Conservation (phyloP, 305 asterid genomes). For the Stenogyne calaminthoides region DNA sequence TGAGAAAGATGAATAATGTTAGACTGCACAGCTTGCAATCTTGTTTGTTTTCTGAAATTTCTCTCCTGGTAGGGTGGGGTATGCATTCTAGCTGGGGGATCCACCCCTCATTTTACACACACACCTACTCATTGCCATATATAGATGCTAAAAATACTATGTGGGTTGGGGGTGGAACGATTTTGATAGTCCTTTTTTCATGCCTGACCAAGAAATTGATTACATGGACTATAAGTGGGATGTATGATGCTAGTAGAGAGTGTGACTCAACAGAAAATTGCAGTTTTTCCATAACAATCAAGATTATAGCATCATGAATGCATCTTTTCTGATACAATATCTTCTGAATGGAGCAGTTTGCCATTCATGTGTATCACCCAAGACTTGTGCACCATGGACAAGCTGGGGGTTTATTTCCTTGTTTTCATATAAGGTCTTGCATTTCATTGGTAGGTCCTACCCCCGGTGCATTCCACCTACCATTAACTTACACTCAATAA, state of each 20-base stretch:
- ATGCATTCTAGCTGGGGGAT: background rate
- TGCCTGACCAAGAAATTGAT: slow-evolving; percentile 32
- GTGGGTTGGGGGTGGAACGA: background rate
- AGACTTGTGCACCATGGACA: background rate
- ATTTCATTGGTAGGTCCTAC: slow-evolving; percentile 15
- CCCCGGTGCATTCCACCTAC: background rate
- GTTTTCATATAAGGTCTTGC: slow-evolving; percentile 25
- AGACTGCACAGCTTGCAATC: slow-evolving; percentile 40
- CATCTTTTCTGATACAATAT: slow-evolving; percentile 14
- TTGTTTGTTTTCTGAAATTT: slow-evolving; percentile 29
- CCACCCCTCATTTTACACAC: background rate
- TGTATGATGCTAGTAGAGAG: slow-evolving; percentile 26
- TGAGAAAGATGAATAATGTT: slow-evolving; percentile 26
- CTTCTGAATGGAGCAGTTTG: slow-evolving; percentile 39
- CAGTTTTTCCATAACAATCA: slow-evolving; percentile 31
- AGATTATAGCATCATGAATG: slow-evolving; percentile 26
- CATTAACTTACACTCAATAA: background rate
- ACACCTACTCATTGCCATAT: background rate
- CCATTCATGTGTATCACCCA: slow-evolving; percentile 47
- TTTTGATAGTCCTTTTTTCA: slow-evolving; percentile 21
- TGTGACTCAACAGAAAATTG: slow-evolving; percentile 23
- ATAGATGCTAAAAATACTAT: background rate
- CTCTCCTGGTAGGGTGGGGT: slow-evolving; percentile 26
- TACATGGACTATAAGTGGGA: slow-evolving; percentile 30
- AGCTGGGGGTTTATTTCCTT: slow-evolving; percentile 30